Evolutionary conservation across 2,329 filamentous ascomycete genomes (phyloP).

Genomic region (Clonostachys rhizophaga): DNA sequence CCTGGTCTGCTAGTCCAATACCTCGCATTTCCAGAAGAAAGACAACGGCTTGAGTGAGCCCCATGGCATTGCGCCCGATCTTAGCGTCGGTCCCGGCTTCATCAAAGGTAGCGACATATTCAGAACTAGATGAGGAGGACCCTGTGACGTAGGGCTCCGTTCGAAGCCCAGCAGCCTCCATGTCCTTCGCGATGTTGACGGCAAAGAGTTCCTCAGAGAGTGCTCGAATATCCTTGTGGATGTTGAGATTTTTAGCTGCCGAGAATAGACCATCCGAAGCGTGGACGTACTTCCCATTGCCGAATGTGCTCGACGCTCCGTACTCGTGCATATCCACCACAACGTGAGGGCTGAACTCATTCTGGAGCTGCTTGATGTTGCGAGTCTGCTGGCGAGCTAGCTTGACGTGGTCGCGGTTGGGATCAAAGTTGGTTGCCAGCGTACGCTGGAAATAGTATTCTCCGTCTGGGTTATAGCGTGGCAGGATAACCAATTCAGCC

Average conservation of each 20-base stretch:
- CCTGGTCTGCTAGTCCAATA: slow-evolving; percentile 19
- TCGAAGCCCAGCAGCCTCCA: slow-evolving; percentile 16
- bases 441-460: slow-evolving; percentile 23
- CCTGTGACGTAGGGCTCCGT: slow-evolving; percentile 20
- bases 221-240: slow-evolving; percentile 17
- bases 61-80: slow-evolving; percentile 21
- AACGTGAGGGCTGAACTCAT: slow-evolving; percentile 18
- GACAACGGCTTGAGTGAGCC: slow-evolving; percentile 17
- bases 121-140: slow-evolving; percentile 6
- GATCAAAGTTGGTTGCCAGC: slow-evolving; percentile 19
- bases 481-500: slow-evolving; percentile 19
- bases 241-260: slow-evolving; percentile 25
- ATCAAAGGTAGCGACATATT: slow-evolving; percentile 10
- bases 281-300: slow-evolving; percentile 11
- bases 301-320: slow-evolving; percentile 9
- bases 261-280: slow-evolving; percentile 21
- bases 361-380: slow-evolving; percentile 18
- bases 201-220: slow-evolving; percentile 19
- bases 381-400: slow-evolving; percentile 21
- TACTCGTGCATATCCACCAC: slow-evolving; percentile 26
- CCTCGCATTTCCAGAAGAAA: slow-evolving; percentile 22
- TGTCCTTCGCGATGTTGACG: slow-evolving; percentile 15
- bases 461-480: slow-evolving; percentile 24
- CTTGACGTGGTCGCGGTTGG: slow-evolving; percentile 24
- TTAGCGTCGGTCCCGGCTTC: slow-evolving; percentile 19